A percentile compares a stretch with the other conserved stretches of the same genome.
Evolutionary conservation across 2,329 filamentous ascomycete species (phyloP).

Genomic region (Neonectria hederae): DNA sequence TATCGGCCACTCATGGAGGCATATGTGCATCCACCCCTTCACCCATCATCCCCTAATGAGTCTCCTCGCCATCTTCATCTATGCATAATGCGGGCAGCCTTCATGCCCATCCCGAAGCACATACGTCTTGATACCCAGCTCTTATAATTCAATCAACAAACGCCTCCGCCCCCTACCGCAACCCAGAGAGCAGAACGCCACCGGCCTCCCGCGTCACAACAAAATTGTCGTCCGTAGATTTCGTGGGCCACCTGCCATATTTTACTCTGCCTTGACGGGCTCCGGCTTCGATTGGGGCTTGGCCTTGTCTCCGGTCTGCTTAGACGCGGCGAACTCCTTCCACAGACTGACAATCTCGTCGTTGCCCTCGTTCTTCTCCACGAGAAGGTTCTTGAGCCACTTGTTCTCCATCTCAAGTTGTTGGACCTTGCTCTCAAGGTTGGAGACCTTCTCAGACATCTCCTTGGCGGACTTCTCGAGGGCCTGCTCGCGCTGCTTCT

Average conservation of each 20-base stretch:
- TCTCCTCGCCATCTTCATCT: slow-evolving; percentile 26
- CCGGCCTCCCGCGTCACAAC: slow-evolving; percentile 26
- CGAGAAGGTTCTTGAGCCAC: slow-evolving; percentile 82
- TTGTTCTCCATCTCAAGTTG: slow-evolving; percentile 87
- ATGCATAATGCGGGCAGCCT: slow-evolving; percentile 30
- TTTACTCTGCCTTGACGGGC: slow-evolving; percentile 41
- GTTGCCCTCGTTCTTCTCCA: slow-evolving; percentile 79
- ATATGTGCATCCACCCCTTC: slow-evolving; percentile 25
- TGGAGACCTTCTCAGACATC: slow-evolving; percentile 80
- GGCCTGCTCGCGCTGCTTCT: slow-evolving; percentile 92
- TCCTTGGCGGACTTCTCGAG: slow-evolving; percentile 85
- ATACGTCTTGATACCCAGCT: slow-evolving; percentile 26
- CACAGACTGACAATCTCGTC: slow-evolving; percentile 62
- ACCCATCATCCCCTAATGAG: slow-evolving; percentile 7
- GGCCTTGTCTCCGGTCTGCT: slow-evolving; percentile 48
- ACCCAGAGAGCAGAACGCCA: slow-evolving; percentile 41
- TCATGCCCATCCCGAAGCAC: slow-evolving; percentile 27
- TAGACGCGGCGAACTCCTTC: slow-evolving; percentile 57
- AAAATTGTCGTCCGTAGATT: slow-evolving; percentile 27
- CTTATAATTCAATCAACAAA: slow-evolving; percentile 39
- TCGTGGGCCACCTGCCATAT: slow-evolving; percentile 22
- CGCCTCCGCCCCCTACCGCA: slow-evolving; percentile 31
- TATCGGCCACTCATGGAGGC: slow-evolving; percentile 31
- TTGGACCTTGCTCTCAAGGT: slow-evolving; percentile 76
- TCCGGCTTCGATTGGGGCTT: slow-evolving; percentile 40